These are phyloP conservation scores for Canariomyces notabilis DNA, from an alignment of 2,329 filamentous ascomycete genomes.

Conservation along the genomic window DNA sequence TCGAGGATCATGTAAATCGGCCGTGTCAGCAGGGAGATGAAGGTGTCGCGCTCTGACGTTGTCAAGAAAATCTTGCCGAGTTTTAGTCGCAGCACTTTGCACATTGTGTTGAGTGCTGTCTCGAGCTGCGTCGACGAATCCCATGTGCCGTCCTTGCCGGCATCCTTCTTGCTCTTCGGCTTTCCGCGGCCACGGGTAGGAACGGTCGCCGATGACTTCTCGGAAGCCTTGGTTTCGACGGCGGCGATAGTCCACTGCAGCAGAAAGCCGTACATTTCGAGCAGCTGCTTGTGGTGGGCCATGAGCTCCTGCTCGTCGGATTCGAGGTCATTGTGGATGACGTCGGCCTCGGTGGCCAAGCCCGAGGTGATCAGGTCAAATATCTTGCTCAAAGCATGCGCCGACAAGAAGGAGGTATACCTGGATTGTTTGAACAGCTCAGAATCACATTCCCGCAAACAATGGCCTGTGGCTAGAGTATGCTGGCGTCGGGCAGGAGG, in stretches of 20 bases:
- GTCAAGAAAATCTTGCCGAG: slow-evolving; percentile 90
- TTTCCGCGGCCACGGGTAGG: slow-evolving; percentile 69
- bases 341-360: slow-evolving; percentile 77
- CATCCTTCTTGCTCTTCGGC: slow-evolving; percentile 68
- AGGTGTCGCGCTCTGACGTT: slow-evolving; percentile 92
- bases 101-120: slow-evolving; percentile 86
- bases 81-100: slow-evolving; percentile 90
- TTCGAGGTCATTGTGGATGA: slow-evolving; percentile 80
- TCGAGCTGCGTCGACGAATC: slow-evolving; percentile 87
- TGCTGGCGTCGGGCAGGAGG: slow-evolving; percentile 12
- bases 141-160: slow-evolving; percentile 71
- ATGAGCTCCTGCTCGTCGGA: slow-evolving; percentile 85
- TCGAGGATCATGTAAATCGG: slow-evolving; percentile 92
- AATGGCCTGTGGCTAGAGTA: slow-evolving; percentile 18
- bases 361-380: slow-evolving; percentile 87
- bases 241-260: slow-evolving; percentile 92
- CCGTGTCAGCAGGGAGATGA: slow-evolving; percentile 84
- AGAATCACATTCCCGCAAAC: slow-evolving; percentile 48
- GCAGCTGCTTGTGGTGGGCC: slow-evolving; percentile 79
- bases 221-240: slow-evolving; percentile 89
- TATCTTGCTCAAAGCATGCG: slow-evolving; percentile 82
- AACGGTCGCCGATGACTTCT: slow-evolving; percentile 72
- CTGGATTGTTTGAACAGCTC: slow-evolving; percentile 64
- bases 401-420: slow-evolving; percentile 73
- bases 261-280: slow-evolving; percentile 92